Percentiles rank a stretch among this genome's conserved stretches.
Conservation (phyloP, 768 basidiomycete genomes). For the Collybia mongolica region DNA sequence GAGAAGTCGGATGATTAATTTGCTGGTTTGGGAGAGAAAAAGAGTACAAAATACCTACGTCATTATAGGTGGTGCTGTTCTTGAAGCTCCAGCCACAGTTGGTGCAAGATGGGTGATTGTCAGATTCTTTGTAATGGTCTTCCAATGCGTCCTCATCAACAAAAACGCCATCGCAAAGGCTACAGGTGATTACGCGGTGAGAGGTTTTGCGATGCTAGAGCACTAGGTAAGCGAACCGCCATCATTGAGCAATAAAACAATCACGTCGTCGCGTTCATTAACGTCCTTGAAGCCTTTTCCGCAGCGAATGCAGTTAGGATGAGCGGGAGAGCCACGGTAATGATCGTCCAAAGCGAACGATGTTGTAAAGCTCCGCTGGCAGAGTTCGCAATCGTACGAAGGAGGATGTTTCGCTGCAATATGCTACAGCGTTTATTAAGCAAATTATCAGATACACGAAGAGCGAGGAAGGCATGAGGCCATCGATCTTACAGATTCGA, state of each 20-base stretch:
- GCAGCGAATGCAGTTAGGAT: constrained; percentile 46
- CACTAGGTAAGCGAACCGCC: not conserved
- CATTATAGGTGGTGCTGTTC: not conserved
- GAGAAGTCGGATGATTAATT: too few species aligned
- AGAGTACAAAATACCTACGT: not conserved
- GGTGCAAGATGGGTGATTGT: constrained; percentile 21
- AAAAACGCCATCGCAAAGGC: constrained; percentile 20
- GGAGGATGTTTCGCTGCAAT: constrained; percentile 38
- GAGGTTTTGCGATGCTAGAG: constrained; percentile 29
- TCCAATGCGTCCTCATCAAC: constrained; percentile 34
- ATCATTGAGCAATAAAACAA: constrained; percentile 3
- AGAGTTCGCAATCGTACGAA: constrained; percentile 33
- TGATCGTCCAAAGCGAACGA: constrained; percentile 43
- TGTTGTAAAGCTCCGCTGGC: constrained; percentile 30
- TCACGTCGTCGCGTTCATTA: constrained; percentile 29
- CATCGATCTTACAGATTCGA: constrained; percentile 29
- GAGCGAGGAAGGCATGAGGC: not conserved
- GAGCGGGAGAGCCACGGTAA: constrained; percentile 39
- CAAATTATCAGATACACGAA: not conserved
- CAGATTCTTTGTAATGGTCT: constrained; percentile 35
- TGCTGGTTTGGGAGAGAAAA: not conserved
- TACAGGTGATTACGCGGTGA: constrained; percentile 22
- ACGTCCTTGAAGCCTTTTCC: constrained; percentile 38
- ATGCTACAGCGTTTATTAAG: constrained; percentile 23
- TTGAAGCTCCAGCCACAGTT: not conserved